Base-by-base conservation (phyloP, 257 asterid species). In the Nemophila menziesii region DNA sequence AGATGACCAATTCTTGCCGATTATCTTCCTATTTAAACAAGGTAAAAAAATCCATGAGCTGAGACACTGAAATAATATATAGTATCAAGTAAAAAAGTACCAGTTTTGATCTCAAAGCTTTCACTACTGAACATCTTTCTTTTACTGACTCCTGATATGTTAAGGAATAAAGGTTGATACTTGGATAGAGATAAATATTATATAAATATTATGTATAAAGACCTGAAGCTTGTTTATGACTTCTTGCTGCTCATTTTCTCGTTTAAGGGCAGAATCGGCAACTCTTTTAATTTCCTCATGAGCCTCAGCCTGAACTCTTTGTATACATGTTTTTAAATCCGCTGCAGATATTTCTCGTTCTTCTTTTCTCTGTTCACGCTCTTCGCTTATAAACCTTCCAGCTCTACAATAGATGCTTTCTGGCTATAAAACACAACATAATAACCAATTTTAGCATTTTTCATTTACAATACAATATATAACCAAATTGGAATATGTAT, bases 171-270 rank as follows among this genome's bases (percentile, higher is more conserved):
- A 22, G 19, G 55, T 38, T 45, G 42, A 52, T 27, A 19, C 21
- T 37, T 51, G 41, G 37, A 39, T 33, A 44, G 43, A 43, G 41
- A 17, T 22, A 20, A 36, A 46, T 27, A 16, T 20, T 14, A 11
- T 19, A 12, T 14, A 11, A 22, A 19, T 23, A 62, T 17, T n/a
- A n/a, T n/a, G n/a, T n/a, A n/a, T n/a, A n/a, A n/a, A n/a, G n/a
- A 79, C 96, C 87, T 84, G 95, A 58, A 90, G 93, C 71, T 90
- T 84, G 58, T 74, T 70, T 57, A 90, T 84, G 65, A 77, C 65
- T 65, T 90, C 98, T 67, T 81, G 92, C 77, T 64, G 93, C 66
- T 90, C 94, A 54, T 85, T 90, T 70, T 81, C 94, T 40, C 92
- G 80, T 61, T 66, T 79, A 60, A 51, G 38, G 36, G 87, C 73